These are phyloP conservation scores for Isoetes taiwanensis DNA, from an alignment of 75 land plant genomes.

Conservation along the genomic window DNA sequence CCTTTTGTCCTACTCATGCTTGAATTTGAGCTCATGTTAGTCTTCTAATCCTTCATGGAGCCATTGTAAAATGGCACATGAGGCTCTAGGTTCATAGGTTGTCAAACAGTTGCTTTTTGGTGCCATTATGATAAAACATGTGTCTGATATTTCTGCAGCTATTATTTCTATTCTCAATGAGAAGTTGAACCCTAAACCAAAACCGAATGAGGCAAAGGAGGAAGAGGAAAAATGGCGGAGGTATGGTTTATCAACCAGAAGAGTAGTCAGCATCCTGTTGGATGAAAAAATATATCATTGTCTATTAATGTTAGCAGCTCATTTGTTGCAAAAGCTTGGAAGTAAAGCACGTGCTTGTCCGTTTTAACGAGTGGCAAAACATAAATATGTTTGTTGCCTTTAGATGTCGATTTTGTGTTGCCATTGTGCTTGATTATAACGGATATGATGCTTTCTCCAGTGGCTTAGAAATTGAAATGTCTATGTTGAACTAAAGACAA, in stretches of 20 bases:
- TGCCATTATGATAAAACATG: neutral
- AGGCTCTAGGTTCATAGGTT: neutral
- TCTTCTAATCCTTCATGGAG: too few relatives aligned
- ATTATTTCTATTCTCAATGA: conserved; percentile 53
- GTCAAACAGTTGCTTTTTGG: neutral
- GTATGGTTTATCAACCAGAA: conserved; percentile 26
- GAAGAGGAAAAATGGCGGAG: conserved; percentile 83
- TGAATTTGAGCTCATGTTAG: conserved; percentile 4
- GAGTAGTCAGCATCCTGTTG: neutral
- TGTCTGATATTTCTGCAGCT: conserved; percentile 29
- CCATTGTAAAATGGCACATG: too few relatives aligned
- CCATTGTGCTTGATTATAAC: too few relatives aligned
- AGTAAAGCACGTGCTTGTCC: neutral
- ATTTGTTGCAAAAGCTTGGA: neutral
- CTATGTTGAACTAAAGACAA: too few relatives aligned
- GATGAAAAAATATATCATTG: too few relatives aligned
- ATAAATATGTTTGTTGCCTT: too few relatives aligned
- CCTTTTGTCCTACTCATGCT: conserved; percentile 9
- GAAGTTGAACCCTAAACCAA: conserved; percentile 36
- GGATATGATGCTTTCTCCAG: too few relatives aligned
- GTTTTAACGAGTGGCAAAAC: too few relatives aligned
- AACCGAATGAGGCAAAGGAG: too few relatives aligned
- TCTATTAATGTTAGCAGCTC: too few relatives aligned
- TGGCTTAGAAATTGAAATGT: too few relatives aligned
- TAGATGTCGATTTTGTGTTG: too few relatives aligned